These are phyloP conservation scores for Solanum chacoense DNA, from an alignment of 305 asterid genomes.

Conservation along the genomic window DNA sequence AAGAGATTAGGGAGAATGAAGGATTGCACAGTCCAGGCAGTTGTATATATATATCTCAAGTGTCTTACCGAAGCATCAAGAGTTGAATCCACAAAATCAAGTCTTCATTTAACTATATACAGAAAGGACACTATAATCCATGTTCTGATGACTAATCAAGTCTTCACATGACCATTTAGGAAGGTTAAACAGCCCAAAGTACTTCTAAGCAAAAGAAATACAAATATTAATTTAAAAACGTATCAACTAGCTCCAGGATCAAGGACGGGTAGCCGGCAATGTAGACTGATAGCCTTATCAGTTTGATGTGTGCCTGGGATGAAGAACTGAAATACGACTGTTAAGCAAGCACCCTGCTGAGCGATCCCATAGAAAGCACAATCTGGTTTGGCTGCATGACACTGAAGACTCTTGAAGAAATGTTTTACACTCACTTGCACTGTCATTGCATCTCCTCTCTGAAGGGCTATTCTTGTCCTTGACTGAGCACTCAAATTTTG, in stretches of 20 bases:
- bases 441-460: conserved; percentile 67
- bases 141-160: background rate
- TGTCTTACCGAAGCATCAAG: background rate
- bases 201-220: background rate
- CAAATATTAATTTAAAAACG: background rate
- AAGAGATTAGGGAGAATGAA: background rate
- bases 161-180: background rate
- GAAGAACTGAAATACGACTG: conserved; percentile 84
- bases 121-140: background rate
- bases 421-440: conserved; percentile 87
- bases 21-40: background rate
- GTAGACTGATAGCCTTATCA: conserved; percentile 73
- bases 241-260: conserved; percentile 71
- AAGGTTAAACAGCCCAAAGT: background rate
- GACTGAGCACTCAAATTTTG: conserved; percentile 40
- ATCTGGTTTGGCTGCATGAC: conserved; percentile 72
- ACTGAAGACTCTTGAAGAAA: conserved; percentile 71
- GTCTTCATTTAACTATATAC: background rate
- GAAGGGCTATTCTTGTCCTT: conserved; percentile 48
- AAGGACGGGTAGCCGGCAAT: conserved; percentile 86
- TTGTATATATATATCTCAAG: background rate
- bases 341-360: conserved; percentile 55
- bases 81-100: background rate
- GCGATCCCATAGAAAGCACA: conserved; percentile 76
- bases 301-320: conserved; percentile 70